Base-by-base conservation (phyloP, 768 basidiomycete species). In the Lactarius psammicola region DNA sequence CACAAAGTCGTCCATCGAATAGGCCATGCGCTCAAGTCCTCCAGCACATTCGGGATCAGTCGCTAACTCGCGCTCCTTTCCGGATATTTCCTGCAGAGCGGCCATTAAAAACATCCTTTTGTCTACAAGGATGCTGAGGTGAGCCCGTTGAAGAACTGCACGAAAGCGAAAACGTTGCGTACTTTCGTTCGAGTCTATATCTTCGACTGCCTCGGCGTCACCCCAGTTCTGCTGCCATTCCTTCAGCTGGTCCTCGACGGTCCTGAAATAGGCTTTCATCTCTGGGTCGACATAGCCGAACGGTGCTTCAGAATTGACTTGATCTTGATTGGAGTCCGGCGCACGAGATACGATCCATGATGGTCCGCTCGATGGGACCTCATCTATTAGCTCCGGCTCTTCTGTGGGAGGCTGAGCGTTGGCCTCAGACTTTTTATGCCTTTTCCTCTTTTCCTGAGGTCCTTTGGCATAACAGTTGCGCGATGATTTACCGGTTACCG, bases 1-100 rank as follows among this genome's bases (percentile, higher is more conserved):
- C n/a, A 91, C 89, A 76, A 95, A 95, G 76, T 98, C 95, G 73
- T 97, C 94, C 91, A 98, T 94, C 2, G 94, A 95, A 73, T 95
- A 84, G 11, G 87, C 74, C 83, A 98, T 88, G 69, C 95, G 82
- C 75, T 99, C 97, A 61, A 99, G 75, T 55, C 98, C 85, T 13
- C 89, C 81, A 1, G 95, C 94, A 72, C 94, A 95, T 66, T 98
- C 95, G 6, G 93, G 92, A 75, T 99, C 97, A 1, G 95, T 95
- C 0, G 94, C 87, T 13, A 97, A 84, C 66, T 90, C 87, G 59
- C 89, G 88, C 77, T 98, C 97, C 75, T 96, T 94, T 6, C 85
- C 88, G 28, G 82, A 81, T 85, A 97, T 90, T 71, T 97, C 93
- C 20, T 82, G 81, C 33, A 98, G 78, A 23, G 94, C 93, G 1